Base-by-base conservation (phyloP, 2,329 filamentous ascomycete species). In the Pseudogymnoascus sp. region DNA sequence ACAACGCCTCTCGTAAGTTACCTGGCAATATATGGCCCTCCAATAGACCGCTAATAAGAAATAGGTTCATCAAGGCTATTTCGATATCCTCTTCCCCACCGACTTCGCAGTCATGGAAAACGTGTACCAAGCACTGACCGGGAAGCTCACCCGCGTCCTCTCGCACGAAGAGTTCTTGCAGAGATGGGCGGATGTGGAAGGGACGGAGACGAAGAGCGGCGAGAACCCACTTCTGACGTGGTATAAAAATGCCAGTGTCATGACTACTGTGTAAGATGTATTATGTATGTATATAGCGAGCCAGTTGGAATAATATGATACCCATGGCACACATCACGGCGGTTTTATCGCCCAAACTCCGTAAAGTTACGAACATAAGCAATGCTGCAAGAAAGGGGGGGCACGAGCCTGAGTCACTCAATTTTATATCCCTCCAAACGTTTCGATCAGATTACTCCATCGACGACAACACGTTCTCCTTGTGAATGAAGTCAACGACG, bases 31-130 rank as follows among this genome's bases (percentile, higher is more conserved):
- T 0, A 8, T 11, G 47, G 1, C n/a, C n/a, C 5, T 24, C 59
- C 11, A 36, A 17, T 9, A 8, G 5, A 54, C 21, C 5, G 4
- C 47, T 54, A 1, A 54, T 29, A 33, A 0, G 24, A 33, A 64
- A 7, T 11, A 95, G 90, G 90, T 97, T 57, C 92, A 97, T 73
- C 95, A 99, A 77, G 95, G 94, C 50, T 97, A 96, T 76, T 99
- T 99, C 72, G 95, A 99, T 73, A 97, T 99, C 69, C 86, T 99
- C 72, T 99, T 99, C 77, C 94, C 94, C 0, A 99, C 94, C 9
- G 89, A 99, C 75, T 99, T 99, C 72, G 81, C 84, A 65, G 87
- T 96, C 67, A 88, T 94, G 75, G 92, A 97, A 75, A 86, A 91
- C 69, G 85, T 97, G 68, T 99, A 99, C 76, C 87, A 90, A 61